These are phyloP conservation scores for Nepenthes mirabilis DNA, from an alignment of 148 eudicot genomes.

Conservation along the genomic window DNA sequence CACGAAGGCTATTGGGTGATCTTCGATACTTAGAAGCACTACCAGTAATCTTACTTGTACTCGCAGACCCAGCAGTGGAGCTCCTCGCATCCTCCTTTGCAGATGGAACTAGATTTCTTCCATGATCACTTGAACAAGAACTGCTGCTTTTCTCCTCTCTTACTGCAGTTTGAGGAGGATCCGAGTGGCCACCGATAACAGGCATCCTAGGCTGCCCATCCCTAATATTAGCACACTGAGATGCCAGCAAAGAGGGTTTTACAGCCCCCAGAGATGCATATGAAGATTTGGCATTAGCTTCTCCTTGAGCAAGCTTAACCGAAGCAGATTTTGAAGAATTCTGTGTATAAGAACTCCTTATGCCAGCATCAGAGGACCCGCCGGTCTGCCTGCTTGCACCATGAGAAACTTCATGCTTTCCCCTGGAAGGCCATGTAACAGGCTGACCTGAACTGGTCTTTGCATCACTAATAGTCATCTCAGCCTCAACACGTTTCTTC, in stretches of 20 bases:
- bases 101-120: constrained; percentile 20
- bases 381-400: constrained; percentile 30
- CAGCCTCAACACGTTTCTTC: constrained; percentile 97
- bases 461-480: constrained; percentile 60
- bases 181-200: constrained; percentile 19
- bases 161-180: constrained; percentile 23
- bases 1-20: constrained; percentile 33
- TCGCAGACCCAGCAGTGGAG: constrained; percentile 37
- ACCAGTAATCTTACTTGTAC: constrained; percentile 29
- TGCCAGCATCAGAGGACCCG: constrained; percentile 45
- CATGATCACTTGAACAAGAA: constrained; percentile 61
- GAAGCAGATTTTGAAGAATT: constrained; percentile 36
- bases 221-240: constrained; percentile 23
- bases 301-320: constrained; percentile 38
- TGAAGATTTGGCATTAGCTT: constrained; percentile 28
- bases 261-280: constrained; percentile 25
- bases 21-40: constrained; percentile 44
- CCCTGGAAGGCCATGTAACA: constrained; percentile 51
- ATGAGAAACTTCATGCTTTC: constrained; percentile 48
- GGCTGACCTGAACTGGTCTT: constrained; percentile 44
- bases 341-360: constrained; percentile 33
- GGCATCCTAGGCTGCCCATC: constrained; percentile 22
- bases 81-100: constrained; percentile 53
- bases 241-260: constrained; percentile 24
- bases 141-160: constrained; percentile 65